phyloP scores from a whole-genome alignment of 176 grass and related monocot genomes.

The Leersia perrieri region DNA sequence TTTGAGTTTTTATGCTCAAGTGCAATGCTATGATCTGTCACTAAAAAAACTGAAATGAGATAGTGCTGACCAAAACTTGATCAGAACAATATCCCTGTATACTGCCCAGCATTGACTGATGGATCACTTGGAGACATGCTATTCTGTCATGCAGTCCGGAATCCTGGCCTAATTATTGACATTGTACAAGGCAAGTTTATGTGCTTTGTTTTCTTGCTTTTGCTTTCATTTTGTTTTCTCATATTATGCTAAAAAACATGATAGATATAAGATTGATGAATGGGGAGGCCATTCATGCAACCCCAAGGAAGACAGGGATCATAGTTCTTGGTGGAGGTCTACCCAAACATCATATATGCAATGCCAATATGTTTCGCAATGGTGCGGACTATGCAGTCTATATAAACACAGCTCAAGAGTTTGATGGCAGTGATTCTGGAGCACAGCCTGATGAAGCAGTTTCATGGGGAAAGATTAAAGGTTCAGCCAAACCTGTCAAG shows the following conservation, averaged over 20 bases:
- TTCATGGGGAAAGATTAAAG: conserved; percentile 99
- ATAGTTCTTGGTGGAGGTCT: conserved; percentile 90
- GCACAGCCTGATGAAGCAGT: conserved; percentile 90
- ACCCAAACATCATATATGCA: conserved; percentile 95
- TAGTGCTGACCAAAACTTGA: conserved; percentile 32
- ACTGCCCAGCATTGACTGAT: conserved; percentile 89
- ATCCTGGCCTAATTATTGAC: conserved; percentile 88
- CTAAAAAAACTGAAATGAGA: not conserved
- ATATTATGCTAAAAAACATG: not conserved
- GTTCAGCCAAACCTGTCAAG: conserved; percentile 84
- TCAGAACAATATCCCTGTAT: conserved; percentile 84
- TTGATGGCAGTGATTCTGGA: conserved; percentile 97
- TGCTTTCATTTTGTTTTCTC: not conserved
- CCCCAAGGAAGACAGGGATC: conserved; percentile 74
- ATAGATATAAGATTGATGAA: conserved; percentile 88
- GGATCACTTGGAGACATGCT: conserved; percentile 97
- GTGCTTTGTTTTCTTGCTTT: not conserved
- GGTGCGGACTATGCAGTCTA: conserved; percentile 95
- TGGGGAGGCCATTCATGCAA: conserved; percentile 84
- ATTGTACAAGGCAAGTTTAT: conserved; percentile 82
- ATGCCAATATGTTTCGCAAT: conserved; percentile 98
- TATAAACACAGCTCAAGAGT: conserved; percentile 95
- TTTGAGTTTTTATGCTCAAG: not conserved
- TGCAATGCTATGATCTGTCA: not conserved
- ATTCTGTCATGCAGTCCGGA: conserved; percentile 83